These are phyloP conservation scores for Skeletonema marinoi DNA, from an alignment of 108 stramenopile species.

Conservation along the genomic window DNA sequence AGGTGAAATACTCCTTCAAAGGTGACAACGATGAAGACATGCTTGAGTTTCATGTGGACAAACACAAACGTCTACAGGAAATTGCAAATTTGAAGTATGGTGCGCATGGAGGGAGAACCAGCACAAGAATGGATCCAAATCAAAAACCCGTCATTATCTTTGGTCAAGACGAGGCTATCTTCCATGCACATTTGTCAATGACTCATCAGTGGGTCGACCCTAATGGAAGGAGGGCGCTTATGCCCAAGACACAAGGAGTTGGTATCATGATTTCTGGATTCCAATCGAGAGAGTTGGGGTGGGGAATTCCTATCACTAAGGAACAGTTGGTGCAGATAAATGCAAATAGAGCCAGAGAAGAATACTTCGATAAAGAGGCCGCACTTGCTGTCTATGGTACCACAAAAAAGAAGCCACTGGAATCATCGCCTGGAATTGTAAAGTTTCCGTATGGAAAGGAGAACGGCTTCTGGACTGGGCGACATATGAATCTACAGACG, in stretches of 20 bases:
- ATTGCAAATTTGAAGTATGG: background rate
- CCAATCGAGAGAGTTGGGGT: background rate
- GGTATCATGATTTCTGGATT: slow-evolving; percentile 5
- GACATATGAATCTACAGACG: slow-evolving; percentile 3
- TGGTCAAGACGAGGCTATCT: background rate
- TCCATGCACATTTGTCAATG: background rate
- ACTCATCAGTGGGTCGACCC: background rate
- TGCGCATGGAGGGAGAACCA: background rate
- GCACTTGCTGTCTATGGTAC: background rate
- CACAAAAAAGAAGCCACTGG: background rate
- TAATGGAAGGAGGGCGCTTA: background rate
- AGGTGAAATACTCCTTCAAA: background rate
- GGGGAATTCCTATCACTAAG: background rate
- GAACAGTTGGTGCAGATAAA: background rate
- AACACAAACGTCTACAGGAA: background rate
- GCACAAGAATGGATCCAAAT: no score
- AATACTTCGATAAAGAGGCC: slow-evolving; percentile 3
- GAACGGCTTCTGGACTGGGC: slow-evolving; percentile 16
- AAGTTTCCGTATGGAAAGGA: background rate
- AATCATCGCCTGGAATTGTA: background rate
- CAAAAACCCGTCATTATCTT: slow-evolving; percentile 1
- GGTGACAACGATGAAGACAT: background rate
- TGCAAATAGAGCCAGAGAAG: background rate
- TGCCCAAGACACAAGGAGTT: background rate
- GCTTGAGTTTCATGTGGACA: slow-evolving; percentile 9